phyloP scores from a whole-genome alignment of 179 eudicot genomes.

The Camellia oleifera region DNA sequence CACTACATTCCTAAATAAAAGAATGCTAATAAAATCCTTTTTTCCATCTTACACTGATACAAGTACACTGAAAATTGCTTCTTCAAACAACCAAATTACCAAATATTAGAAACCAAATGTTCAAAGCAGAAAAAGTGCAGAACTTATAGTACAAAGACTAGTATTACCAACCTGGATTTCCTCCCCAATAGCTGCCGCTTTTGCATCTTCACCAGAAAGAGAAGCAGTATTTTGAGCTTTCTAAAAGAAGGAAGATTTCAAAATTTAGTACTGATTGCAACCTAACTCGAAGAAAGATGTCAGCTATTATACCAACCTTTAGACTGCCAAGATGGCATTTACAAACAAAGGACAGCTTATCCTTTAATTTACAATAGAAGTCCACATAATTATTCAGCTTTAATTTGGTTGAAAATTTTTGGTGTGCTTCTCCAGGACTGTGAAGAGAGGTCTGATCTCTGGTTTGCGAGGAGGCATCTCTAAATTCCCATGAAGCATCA shows the following conservation, averaged over 20 bases:
- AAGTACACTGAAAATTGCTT: background rate
- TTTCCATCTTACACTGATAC: background rate
- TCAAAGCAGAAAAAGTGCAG: background rate
- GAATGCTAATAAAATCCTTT: background rate
- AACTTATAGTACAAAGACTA: background rate
- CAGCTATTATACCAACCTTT: conserved; percentile 43
- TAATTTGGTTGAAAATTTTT: conserved; percentile 26
- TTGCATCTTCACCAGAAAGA: conserved; percentile 34
- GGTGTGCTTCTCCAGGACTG: conserved; percentile 21
- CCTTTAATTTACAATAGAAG: conserved; percentile 50
- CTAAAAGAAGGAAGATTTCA: conserved; percentile 35
- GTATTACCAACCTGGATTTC: conserved; percentile 54
- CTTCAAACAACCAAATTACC: background rate
- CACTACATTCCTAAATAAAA: background rate
- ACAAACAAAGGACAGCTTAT: conserved; percentile 38
- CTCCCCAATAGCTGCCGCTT: conserved; percentile 30
- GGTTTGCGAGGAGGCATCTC: conserved; percentile 30
- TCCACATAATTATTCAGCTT: conserved; percentile 32
- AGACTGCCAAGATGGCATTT: conserved; percentile 50
- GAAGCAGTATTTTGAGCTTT: conserved; percentile 37
- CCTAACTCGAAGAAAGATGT: conserved; percentile 4
- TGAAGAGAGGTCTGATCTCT: conserved; percentile 27
- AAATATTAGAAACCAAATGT: background rate
- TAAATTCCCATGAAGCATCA: conserved; percentile 57
- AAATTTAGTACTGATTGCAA: conserved; percentile 12